phyloP scores from a whole-genome alignment of 345 rosid genomes.

The Moricandia moricandioides region DNA sequence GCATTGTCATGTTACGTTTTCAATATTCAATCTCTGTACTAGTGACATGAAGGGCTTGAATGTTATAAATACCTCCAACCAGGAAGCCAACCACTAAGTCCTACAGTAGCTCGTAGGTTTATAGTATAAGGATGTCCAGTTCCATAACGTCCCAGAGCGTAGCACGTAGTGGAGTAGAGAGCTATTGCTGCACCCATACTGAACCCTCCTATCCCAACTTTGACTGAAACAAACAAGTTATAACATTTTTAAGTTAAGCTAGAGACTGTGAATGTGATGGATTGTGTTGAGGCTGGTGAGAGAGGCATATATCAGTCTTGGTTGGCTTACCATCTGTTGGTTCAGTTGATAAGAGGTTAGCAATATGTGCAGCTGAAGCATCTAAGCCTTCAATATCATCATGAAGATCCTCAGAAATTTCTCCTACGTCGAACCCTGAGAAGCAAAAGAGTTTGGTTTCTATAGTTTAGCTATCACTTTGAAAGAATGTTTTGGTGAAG shows the following conservation, averaged over 20 bases:
- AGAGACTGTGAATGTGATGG: not conserved
- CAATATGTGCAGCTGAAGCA: conserved; percentile 79
- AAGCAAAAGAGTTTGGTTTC: not conserved
- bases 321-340: conserved; percentile 57
- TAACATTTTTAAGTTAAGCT: conserved; percentile 13
- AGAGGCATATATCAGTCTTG: not conserved
- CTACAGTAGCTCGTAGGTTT: conserved; percentile 52
- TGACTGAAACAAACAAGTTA: conserved; percentile 38
- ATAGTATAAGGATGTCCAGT: conserved; percentile 47
- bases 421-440: conserved; percentile 74
- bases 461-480: not conserved
- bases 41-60: conserved; percentile 7
- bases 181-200: conserved; percentile 82
- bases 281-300: not conserved
- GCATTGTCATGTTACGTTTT: conserved; percentile 11
- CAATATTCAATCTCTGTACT: not conserved
- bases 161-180: conserved; percentile 65
- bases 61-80: conserved; percentile 48
- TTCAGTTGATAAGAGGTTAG: conserved; percentile 68
- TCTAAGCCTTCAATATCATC: conserved; percentile 76
- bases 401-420: conserved; percentile 60
- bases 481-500: not conserved
- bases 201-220: conserved; percentile 73
- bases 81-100: conserved; percentile 77
- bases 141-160: conserved; percentile 51